phyloP scores from a whole-genome alignment of 2,329 filamentous ascomycete species.

The Geosmithia flava region DNA sequence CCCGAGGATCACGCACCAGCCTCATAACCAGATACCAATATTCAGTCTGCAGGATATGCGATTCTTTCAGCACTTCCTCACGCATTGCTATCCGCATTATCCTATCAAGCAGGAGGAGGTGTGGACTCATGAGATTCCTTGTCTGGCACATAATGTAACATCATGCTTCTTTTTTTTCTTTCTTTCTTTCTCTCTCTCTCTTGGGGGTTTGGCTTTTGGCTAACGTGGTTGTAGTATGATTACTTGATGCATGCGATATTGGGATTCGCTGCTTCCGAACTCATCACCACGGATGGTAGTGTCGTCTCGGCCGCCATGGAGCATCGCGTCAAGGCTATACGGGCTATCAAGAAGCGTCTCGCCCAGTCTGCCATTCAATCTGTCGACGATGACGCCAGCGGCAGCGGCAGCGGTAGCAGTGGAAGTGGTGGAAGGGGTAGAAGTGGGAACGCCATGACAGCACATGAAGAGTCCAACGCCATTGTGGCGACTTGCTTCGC shows the following conservation, averaged over 20 bases:
- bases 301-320: conserved; percentile 46
- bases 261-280: conserved; percentile 54
- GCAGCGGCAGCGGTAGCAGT: conserved; percentile 5
- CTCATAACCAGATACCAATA: conserved; percentile 43
- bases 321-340: conserved; percentile 54
- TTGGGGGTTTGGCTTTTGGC: background rate
- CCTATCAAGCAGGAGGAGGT: conserved; percentile 52
- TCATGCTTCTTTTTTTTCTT: too few relatives aligned
- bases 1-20: conserved; percentile 40
- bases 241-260: conserved; percentile 62
- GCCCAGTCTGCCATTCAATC: conserved; percentile 25
- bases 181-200: too few relatives aligned
- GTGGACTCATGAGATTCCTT: conserved; percentile 56
- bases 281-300: conserved; percentile 36
- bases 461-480: conserved; percentile 42
- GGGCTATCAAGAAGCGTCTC: conserved; percentile 44
- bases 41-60: conserved; percentile 55
- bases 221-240: conserved; percentile 33
- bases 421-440: too few relatives aligned
- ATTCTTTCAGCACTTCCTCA: conserved; percentile 55
- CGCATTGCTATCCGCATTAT: conserved; percentile 49
- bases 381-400: too few relatives aligned
- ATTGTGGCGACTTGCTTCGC: conserved; percentile 47
- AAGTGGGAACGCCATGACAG: too few relatives aligned
- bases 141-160: conserved; percentile 41